phyloP scores from a whole-genome alignment of 1,139 yeast genomes.

The Yamadazyma pseudoaaseri region DNA sequence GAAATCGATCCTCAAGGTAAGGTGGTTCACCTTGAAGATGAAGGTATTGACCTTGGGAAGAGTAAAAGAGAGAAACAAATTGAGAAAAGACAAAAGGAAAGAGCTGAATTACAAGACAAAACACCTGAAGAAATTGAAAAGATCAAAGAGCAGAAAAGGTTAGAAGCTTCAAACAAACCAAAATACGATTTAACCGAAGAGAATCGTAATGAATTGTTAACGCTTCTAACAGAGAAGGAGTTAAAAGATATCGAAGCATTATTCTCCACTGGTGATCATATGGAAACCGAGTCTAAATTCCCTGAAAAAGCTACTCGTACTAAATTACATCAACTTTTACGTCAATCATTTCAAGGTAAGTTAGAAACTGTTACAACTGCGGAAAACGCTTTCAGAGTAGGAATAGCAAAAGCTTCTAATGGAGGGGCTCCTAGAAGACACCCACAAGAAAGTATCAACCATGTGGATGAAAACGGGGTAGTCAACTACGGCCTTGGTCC shows the following conservation, averaged over 20 bases:
- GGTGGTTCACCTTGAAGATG: conserved; percentile 73
- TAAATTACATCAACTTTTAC: conserved; percentile 68
- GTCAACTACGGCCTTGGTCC: conserved; percentile 66
- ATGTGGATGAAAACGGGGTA: conserved; percentile 47
- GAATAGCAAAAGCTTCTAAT: conserved; percentile 40
- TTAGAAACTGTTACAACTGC: conserved; percentile 79
- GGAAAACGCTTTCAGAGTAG: conserved; percentile 61
- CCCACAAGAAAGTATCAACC: conserved; percentile 47
- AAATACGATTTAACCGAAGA: conserved; percentile 48
- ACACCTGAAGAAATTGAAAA: conserved; percentile 36
- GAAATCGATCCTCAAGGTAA: conserved; percentile 70
- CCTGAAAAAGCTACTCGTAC: conserved; percentile 74
- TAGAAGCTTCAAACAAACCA: conserved; percentile 24
- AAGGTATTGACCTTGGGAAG: conserved; percentile 58
- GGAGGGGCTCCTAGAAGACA: conserved; percentile 25
- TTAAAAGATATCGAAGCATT: conserved; percentile 54
- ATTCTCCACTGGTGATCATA: conserved; percentile 54
- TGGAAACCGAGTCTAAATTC: conserved; percentile 59
- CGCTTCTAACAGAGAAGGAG: conserved; percentile 59
- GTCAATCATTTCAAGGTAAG: conserved; percentile 71
- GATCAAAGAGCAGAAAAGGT: conserved; percentile 26
- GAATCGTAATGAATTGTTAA: conserved; percentile 46
- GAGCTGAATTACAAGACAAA: conserved; percentile 34
- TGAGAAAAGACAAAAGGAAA: conserved; percentile 44
- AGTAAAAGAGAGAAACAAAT: conserved; percentile 51